Evolutionary conservation across 768 basidiomycete species (phyloP), one percentile per base, ranked within the genome.

Genomic region (Pleurotus ostreatus): DNA sequence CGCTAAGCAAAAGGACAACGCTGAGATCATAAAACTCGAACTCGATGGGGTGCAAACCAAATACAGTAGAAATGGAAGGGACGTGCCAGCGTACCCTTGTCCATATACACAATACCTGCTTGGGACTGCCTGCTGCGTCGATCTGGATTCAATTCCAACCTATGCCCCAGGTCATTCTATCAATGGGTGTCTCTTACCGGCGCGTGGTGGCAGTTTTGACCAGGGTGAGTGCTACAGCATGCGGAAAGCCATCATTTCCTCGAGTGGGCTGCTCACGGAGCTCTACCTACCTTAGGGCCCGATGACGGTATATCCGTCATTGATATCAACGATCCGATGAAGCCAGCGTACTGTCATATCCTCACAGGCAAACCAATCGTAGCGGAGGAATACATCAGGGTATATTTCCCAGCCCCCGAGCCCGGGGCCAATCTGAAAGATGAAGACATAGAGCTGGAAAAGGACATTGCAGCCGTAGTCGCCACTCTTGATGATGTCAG

Each of bases 21-120:
- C 66, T 12, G 60, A 66, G 25, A 65, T 78, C 46, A 63, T 78
- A 16, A 65, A 62, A 23, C 63, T 67, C 23, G 74, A 78, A 59
- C 49, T 77, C 6, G 60, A 60, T 12, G 18, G 46, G 3, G 59
- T 73, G 6, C 59, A 72, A 16, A 69, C 67, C 9, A 64, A 67
- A 51, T 72, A 69, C 54, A 67, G 63, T 16, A 16, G 55, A 43
- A 46, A 60, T 9, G 46, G 61, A 16, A 30, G 49, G 1, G 9
- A 16, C 5, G 47, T 65, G 4, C 60, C 63, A 13, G 46, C 47
- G 4, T 43, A 63, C 9, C 71, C 75, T 0, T 73, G 70, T 45
- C 71, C 71, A 0, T 74, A 68, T 58, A 57, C 61, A 7, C 51
- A 63, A 0, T 70, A 69, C 41, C 54, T 77, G 4, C 40, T 75